Evolutionary conservation across 805 yeast species (phyloP), one percentile per base, ranked within the genome.

Genomic region (Debaryomyces prosopidis): DNA sequence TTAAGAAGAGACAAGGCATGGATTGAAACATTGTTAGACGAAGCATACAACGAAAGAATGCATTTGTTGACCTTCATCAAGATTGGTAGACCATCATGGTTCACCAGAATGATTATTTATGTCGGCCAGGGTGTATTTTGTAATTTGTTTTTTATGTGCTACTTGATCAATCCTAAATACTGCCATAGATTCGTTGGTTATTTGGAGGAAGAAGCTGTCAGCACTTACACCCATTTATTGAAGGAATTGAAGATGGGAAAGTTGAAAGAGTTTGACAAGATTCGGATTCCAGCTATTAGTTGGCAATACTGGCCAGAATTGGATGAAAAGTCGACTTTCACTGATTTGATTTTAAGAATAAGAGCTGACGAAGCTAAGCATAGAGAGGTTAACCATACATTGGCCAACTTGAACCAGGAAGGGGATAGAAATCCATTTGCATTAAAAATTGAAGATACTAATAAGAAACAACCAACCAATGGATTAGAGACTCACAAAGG

Each of bases 301-400:
- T 67, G 71, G 53, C 71, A 74, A 46, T 85, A 85, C 64, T 85
- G 89, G 88, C 73, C 77, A 15, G 71, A 63, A 26, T 69, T 85
- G 68, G 55, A 55, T 35, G 75, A 74, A 26, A 57, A 79, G 18
- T 71, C 85, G 20, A 66, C 80, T 2, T 77, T 85, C 64, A 69
- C 71, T 47, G 89, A 85, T 50, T 71, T 85, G 58, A 68, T 85
- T 39, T 71, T 75, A 47, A 75, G 81, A 52, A 70, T 85, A 18
- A 75, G 90, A 50, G 91, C 91, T 1, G 91, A 85, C 57, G 91
- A 85, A 62, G 84, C 89, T 34, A 85, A 85, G 60, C 90, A 85
- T 59, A 75, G 91, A 62, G 91, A 85, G 57, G 90, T 85, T 23
- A 85, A 85, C 65, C 91, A 85, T 56, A 85, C 90, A 0, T 75